Conservation (phyloP, 2,329 filamentous ascomycete species). For the Nothophoma quercina region DNA sequence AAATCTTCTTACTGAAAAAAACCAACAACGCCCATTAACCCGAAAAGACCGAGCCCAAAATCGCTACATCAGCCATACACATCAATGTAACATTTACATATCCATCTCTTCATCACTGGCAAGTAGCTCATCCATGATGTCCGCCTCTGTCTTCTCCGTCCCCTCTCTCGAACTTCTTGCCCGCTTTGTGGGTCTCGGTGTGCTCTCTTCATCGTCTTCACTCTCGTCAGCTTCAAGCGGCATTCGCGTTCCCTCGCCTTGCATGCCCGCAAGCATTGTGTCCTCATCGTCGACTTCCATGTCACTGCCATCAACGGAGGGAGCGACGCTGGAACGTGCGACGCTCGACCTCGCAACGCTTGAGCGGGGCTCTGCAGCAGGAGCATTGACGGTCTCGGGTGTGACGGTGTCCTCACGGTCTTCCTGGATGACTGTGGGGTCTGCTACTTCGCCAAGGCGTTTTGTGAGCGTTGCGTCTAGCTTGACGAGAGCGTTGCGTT, state of each 20-base stretch:
- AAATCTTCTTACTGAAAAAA: not conserved
- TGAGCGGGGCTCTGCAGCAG: slow-evolving; percentile 1
- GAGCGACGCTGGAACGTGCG: slow-evolving; percentile 8
- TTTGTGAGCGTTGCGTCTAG: slow-evolving; percentile 61
- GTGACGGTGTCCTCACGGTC: slow-evolving; percentile 24
- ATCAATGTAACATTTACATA: slow-evolving; percentile 6
- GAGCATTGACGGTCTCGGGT: slow-evolving; percentile 23
- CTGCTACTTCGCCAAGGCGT: slow-evolving; percentile 53
- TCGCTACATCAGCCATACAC: not conserved
- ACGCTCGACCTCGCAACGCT: slow-evolving; percentile 5
- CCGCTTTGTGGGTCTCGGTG: not conserved
- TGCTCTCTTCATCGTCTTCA: slow-evolving; percentile 24
- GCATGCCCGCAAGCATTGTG: slow-evolving; percentile 43
- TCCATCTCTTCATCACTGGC: slow-evolving; percentile 32
- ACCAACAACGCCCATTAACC: slow-evolving; percentile 1
- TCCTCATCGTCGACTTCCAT: slow-evolving; percentile 39
- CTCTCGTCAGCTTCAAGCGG: slow-evolving; percentile 40
- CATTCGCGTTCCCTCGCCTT: slow-evolving; percentile 46
- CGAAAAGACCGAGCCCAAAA: too few species aligned
- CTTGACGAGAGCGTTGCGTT: slow-evolving; percentile 63
- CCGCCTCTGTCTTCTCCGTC: slow-evolving; percentile 37
- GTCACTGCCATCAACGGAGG: slow-evolving; percentile 21
- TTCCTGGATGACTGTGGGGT: slow-evolving; percentile 2
- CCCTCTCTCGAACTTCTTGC: too few species aligned
- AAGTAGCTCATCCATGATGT: slow-evolving; percentile 46